These are phyloP conservation scores for Lepidium didymum DNA, from an alignment of 345 rosid species.

Conservation along the genomic window DNA sequence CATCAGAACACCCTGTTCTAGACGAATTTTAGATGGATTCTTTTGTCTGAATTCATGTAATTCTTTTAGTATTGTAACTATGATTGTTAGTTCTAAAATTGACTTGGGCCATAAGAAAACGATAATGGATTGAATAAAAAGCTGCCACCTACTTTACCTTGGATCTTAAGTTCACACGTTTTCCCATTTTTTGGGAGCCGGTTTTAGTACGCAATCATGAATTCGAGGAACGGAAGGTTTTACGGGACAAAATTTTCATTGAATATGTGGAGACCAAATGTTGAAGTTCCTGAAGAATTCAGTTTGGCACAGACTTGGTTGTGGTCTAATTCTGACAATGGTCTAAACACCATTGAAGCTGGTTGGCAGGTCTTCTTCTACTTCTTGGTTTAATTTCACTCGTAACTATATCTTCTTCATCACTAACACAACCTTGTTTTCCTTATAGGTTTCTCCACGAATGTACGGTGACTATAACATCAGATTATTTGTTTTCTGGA, in stretches of 20 bases:
- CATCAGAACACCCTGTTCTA: too few species aligned
- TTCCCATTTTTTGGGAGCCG: neutral
- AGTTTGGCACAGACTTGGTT: conserved; percentile 59
- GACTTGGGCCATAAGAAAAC: neutral
- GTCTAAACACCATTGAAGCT: conserved; percentile 55
- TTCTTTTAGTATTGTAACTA: too few species aligned
- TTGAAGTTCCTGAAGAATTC: conserved; percentile 39
- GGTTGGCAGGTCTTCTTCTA: conserved; percentile 45
- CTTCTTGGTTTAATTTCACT: neutral
- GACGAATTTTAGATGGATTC: too few species aligned
- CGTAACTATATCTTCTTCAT: neutral
- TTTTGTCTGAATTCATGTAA: too few species aligned
- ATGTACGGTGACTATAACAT: conserved; percentile 42
- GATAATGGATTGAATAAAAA: neutral
- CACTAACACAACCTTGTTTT: neutral
- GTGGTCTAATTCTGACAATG: conserved; percentile 30
- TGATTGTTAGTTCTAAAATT: too few species aligned
- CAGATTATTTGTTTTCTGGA: conserved; percentile 47
- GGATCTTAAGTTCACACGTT: neutral
- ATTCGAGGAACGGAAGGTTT: conserved; percentile 34
- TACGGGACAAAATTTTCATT: conserved; percentile 45
- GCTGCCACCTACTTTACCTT: neutral
- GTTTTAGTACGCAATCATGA: conserved; percentile 40
- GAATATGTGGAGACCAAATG: conserved; percentile 50
- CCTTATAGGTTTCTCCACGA: conserved; percentile 38